phyloP scores from a whole-genome alignment of 768 basidiomycete species.

The Rhizopogon vesiculosus region DNA sequence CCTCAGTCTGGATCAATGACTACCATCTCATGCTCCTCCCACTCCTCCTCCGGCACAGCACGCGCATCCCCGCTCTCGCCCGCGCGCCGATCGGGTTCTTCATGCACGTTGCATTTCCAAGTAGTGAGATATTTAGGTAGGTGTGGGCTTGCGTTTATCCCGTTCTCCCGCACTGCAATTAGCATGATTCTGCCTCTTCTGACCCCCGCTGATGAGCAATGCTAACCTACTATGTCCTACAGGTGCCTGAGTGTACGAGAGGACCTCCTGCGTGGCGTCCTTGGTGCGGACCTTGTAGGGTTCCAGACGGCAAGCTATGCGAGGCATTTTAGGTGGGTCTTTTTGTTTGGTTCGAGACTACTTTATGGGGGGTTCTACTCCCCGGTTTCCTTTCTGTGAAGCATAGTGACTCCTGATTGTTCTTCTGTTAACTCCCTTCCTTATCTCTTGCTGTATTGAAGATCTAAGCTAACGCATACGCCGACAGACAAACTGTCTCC shows the following conservation, averaged over 20 bases:
- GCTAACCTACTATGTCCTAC: not conserved
- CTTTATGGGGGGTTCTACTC: no score
- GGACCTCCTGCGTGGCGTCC: conserved; percentile 77
- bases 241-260: conserved; percentile 79
- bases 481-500: conserved; percentile 63
- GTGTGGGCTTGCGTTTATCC: not conserved
- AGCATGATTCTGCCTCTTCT: no score
- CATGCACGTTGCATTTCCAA: conserved; percentile 95
- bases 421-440: not conserved
- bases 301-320: conserved; percentile 88
- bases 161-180: no score
- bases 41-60: conserved; percentile 66
- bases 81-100: conserved; percentile 71
- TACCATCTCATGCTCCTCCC: conserved; percentile 96
- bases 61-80: conserved; percentile 30
- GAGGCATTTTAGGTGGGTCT: conserved; percentile 52
- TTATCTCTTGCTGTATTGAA: not conserved
- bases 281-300: conserved; percentile 90
- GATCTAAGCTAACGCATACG: conserved; percentile 4
- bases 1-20: conserved; percentile 79
- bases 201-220: not conserved
- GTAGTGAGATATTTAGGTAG: conserved; percentile 78
- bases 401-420: not conserved
- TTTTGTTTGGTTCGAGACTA: not conserved
- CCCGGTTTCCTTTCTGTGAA: not conserved